Percentiles rank a stretch among this genome's conserved stretches.
Evolutionary conservation across 768 basidiomycete genomes (phyloP).

Genomic region (Lenzites betulinus): DNA sequence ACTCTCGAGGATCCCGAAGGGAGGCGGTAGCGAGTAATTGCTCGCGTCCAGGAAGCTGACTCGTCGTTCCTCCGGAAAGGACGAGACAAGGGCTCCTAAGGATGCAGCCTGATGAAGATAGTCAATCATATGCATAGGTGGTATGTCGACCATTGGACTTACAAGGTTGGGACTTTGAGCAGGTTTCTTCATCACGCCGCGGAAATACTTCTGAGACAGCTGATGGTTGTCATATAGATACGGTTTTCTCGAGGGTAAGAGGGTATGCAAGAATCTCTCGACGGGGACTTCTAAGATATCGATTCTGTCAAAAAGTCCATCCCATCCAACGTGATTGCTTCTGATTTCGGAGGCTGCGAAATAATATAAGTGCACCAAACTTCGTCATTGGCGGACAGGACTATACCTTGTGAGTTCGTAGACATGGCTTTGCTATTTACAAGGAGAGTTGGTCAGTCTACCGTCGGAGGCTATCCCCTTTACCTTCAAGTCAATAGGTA

Average conservation of each 20-base stretch:
- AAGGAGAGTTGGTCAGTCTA: too few relatives aligned
- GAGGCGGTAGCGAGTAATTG: background rate
- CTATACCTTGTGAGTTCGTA: too few relatives aligned
- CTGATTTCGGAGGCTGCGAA: too few relatives aligned
- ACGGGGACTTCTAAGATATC: background rate
- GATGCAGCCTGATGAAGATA: background rate
- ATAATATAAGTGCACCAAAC: too few relatives aligned
- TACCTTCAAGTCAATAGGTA: too few relatives aligned
- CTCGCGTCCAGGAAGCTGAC: background rate
- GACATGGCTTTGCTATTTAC: too few relatives aligned
- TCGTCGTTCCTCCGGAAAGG: background rate
- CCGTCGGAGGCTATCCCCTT: too few relatives aligned
- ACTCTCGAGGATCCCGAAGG: background rate
- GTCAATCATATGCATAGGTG: too few relatives aligned
- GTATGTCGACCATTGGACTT: too few relatives aligned
- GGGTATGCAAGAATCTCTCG: background rate
- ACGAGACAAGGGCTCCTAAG: background rate
- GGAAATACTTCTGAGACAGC: background rate
- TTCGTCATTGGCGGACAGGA: too few relatives aligned
- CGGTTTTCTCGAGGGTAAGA: background rate
- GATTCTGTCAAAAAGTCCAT: background rate
- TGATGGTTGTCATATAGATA: background rate
- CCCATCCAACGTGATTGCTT: background rate
- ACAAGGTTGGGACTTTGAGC: too few relatives aligned
- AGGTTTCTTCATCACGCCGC: background rate